Evolutionary conservation across 2,329 filamentous ascomycete species (phyloP).

Genomic region (Colletotrichum sp.): DNA sequence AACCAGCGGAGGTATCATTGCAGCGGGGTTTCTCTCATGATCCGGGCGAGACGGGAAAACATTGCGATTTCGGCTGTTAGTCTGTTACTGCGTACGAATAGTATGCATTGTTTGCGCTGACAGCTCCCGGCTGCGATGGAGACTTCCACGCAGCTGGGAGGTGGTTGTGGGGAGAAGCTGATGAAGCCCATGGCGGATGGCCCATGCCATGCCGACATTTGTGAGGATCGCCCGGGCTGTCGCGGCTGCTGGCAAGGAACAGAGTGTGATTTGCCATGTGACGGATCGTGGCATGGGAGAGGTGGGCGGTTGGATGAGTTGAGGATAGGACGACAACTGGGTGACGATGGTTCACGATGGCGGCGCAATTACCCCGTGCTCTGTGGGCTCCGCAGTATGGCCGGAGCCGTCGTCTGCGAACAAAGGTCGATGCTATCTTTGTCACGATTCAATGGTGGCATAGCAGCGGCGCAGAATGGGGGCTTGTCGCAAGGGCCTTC

Average conservation of each 20-base stretch:
- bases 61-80: background rate
- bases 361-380: background rate
- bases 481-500: background rate
- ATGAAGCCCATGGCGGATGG: background rate
- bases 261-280: background rate
- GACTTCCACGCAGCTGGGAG: background rate
- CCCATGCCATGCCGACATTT: background rate
- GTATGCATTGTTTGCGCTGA: background rate
- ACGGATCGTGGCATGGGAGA: background rate
- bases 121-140: background rate
- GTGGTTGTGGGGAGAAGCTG: background rate
- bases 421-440: conserved; percentile 9
- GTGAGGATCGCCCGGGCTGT: background rate
- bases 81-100: background rate
- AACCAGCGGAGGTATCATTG: conserved; percentile 8
- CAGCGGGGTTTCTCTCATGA: conserved; percentile 4
- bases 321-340: background rate
- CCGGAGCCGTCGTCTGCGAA: conserved; percentile 4
- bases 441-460: background rate
- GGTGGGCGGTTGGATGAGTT: background rate
- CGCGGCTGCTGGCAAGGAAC: background rate
- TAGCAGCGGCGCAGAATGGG: background rate
- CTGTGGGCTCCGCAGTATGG: background rate
- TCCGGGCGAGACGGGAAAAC: background rate
- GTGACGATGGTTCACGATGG: background rate